Percentiles rank a stretch among this genome's conserved stretches.
Conservation (phyloP, 2,329 filamentous ascomycete species). For the Aspergillus sp. region DNA sequence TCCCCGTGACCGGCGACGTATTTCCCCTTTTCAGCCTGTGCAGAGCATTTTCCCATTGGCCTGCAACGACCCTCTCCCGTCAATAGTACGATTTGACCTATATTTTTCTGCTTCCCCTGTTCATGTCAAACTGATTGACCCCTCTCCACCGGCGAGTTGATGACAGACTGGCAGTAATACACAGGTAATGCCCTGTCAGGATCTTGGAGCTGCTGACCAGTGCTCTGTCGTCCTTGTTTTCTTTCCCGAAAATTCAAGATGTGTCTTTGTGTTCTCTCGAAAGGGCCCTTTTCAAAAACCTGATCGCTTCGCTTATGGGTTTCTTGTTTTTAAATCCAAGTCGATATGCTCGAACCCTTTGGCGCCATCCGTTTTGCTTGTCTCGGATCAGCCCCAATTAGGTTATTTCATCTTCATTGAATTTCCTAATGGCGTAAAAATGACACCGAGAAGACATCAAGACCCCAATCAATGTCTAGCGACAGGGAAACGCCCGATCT, state of each 20-base stretch:
- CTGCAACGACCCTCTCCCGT: conserved; percentile 11
- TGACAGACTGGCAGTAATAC: background rate
- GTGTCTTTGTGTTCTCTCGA: background rate
- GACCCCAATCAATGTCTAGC: background rate
- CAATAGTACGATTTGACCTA: conserved; percentile 21
- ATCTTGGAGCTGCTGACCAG: background rate
- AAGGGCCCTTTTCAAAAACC: background rate
- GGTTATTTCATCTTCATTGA: conserved; percentile 1
- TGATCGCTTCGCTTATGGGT: background rate
- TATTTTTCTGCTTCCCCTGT: conserved; percentile 12
- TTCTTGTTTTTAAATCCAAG: background rate
- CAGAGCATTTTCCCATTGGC: conserved; percentile 16
- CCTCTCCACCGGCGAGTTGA: background rate
- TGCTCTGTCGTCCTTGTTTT: background rate
- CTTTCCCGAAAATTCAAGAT: background rate
- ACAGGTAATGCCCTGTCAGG: background rate
- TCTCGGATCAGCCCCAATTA: conserved; percentile 6
- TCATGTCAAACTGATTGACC: conserved; percentile 13
- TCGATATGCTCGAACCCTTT: background rate
- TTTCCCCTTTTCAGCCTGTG: conserved; percentile 2
- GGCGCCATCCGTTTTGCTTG: background rate
- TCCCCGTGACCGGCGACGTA: background rate
- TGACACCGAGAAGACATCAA: conserved; percentile 8
- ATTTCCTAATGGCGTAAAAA: background rate
- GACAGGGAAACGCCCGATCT: conserved; percentile 1